phyloP scores from a whole-genome alignment of 805 yeast species.

The Candida stauntonica region DNA sequence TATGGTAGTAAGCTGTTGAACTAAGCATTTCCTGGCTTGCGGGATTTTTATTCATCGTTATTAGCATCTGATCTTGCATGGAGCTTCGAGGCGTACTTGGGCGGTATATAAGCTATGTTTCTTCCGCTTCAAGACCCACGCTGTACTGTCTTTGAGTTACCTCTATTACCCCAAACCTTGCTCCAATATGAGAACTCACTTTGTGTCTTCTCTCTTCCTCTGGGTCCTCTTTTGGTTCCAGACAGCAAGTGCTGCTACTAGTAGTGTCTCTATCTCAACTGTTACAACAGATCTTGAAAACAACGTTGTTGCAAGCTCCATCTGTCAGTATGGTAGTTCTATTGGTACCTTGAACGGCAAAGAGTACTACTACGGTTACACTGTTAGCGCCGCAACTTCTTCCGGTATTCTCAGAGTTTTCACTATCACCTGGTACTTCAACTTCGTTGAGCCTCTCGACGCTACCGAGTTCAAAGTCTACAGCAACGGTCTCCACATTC shows the following conservation, averaged over 20 bases:
- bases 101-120: too few species aligned
- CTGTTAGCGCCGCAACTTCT: constrained; percentile 4
- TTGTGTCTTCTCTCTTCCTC: too few species aligned
- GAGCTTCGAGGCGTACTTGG: too few species aligned
- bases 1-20: too few species aligned
- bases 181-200: too few species aligned
- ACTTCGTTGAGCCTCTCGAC: constrained; percentile 9
- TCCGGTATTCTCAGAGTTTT: constrained; percentile 1
- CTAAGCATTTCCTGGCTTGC: too few species aligned
- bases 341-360: constrained; percentile 7
- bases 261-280: background rate
- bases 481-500: constrained; percentile 6
- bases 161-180: too few species aligned
- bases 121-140: too few species aligned
- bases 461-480: constrained; percentile 13
- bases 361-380: constrained; percentile 6
- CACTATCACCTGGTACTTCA: constrained; percentile 19
- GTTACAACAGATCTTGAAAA: constrained; percentile 1
- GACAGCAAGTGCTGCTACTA: background rate
- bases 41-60: too few species aligned
- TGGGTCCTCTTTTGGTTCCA: background rate
- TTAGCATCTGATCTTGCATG: too few species aligned
- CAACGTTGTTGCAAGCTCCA: background rate
- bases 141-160: too few species aligned
- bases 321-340: constrained; percentile 6